Base-by-base conservation (phyloP, 75 land plant species). In the Picea sitchensis region DNA sequence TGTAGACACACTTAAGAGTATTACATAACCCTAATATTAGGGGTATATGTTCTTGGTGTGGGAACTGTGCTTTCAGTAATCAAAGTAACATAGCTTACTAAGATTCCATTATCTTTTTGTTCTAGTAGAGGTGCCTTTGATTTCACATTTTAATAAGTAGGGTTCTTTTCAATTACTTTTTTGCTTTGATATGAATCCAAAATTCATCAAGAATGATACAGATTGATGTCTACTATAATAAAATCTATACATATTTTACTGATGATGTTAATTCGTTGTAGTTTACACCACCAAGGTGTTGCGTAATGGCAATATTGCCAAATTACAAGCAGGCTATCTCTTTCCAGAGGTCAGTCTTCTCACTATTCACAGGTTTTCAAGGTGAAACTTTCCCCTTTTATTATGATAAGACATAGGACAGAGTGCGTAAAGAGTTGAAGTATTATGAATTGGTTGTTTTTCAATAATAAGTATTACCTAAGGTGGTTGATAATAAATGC, bases 271-370 rank as follows among this genome's bases (percentile, higher is more conserved):
- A 71, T 5, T 71, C 26, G 13, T 71, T 71, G 79, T 84, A 92
- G 98, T 82, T 73, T 88, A 84, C 80, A 87, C 79, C 79, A 91
- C 98, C 8, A 84, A 82, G 76, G 89, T 95, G 3, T 63, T 65
- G 8, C 86, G 98, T 38, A 95, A 87, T 84, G 78, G 76, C 11
- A 91, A 95, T 72, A 82, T 95, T 84, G 93, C 89, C 31, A 91
- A 87, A 72, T 81, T 95, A 58, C 86, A 86, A 76, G 84, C 80
- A 41, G 87, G 89, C 1, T 95, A 95, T 82, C 84, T 95, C 41
- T 95, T 95, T 82, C 93, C 95, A 34, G 95, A 95, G 89, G 96
- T 92, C 15, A 47, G 78, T 59, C 1, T 7, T 60, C 82, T 80
- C 31, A 72, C 18, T 77, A 20, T 72, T 32, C 34, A 47, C n/a